These are phyloP conservation scores for Ogataea ramenticola DNA, from an alignment of 805 yeast genomes.

Conservation along the genomic window DNA sequence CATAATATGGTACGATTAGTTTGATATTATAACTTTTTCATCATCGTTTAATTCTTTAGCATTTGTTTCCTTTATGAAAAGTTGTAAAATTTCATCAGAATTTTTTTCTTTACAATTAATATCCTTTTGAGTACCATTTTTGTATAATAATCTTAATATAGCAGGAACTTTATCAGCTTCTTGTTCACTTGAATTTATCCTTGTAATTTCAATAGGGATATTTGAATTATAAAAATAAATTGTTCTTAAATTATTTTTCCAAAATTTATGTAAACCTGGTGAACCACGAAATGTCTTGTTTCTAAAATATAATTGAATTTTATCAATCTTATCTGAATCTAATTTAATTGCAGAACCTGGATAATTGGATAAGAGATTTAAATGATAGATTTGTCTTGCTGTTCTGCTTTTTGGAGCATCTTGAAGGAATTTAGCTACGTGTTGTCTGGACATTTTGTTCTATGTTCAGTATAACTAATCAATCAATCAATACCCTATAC, in stretches of 20 bases:
- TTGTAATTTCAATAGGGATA: constrained; percentile 50
- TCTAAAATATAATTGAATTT: constrained; percentile 49
- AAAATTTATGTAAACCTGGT: constrained; percentile 65
- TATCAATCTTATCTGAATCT: constrained; percentile 27
- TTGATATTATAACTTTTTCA: constrained; percentile 31
- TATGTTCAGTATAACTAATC: no score
- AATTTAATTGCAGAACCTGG: constrained; percentile 31
- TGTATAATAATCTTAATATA: constrained; percentile 32
- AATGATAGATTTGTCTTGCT: constrained; percentile 40
- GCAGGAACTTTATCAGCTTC: constrained; percentile 40
- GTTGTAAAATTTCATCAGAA: constrained; percentile 47
- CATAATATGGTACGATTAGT: no score
- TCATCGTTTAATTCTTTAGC: constrained; percentile 44
- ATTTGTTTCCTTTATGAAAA: constrained; percentile 41
- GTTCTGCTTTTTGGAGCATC: constrained; percentile 33
- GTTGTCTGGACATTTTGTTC: not conserved
- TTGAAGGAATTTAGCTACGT: constrained; percentile 18
- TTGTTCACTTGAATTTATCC: constrained; percentile 39
- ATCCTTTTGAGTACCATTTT: constrained; percentile 29
- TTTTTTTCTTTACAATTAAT: constrained; percentile 49
- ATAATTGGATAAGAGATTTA: constrained; percentile 46
- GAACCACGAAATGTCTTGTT: constrained; percentile 43
- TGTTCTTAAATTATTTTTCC: constrained; percentile 69
- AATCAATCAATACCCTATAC: no score
- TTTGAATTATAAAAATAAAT: constrained; percentile 79